Evolutionary conservation across 306 rosid species (phyloP).

Genomic region (Cicer pinnatifidum): DNA sequence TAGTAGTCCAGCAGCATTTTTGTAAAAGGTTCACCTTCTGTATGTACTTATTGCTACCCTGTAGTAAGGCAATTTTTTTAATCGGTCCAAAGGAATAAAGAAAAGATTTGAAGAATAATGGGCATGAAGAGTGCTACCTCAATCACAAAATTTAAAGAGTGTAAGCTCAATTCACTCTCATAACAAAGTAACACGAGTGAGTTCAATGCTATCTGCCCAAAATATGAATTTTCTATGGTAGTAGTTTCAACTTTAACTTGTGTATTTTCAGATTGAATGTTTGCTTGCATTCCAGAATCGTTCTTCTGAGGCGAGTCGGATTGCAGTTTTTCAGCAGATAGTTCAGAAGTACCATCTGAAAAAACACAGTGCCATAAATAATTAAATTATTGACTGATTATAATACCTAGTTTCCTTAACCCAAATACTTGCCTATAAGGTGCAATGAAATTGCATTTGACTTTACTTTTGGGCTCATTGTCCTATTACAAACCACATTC

Average conservation of each 20-base stretch:
- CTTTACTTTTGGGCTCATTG: slow-evolving; percentile 52
- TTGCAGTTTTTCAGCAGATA: slow-evolving; percentile 47
- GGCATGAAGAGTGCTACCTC: slow-evolving; percentile 59
- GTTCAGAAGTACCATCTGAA: slow-evolving; percentile 63
- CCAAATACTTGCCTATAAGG: slow-evolving; percentile 63
- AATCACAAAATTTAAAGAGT: slow-evolving; percentile 57
- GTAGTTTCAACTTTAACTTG: slow-evolving; percentile 49
- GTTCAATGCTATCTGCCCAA: slow-evolving; percentile 49
- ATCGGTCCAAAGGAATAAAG: slow-evolving; percentile 39
- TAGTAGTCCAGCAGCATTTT: slow-evolving; percentile 77
- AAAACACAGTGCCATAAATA: slow-evolving; percentile 39
- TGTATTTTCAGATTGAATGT: slow-evolving; percentile 54
- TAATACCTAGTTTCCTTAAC: slow-evolving; percentile 41
- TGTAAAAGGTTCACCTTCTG: slow-evolving; percentile 64
- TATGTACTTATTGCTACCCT: slow-evolving; percentile 65
- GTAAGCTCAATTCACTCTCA: slow-evolving; percentile 67
- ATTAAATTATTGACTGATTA: slow-evolving; percentile 24
- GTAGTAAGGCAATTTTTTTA: slow-evolving; percentile 44
- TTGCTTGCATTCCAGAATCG: slow-evolving; percentile 49
- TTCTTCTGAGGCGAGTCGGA: slow-evolving; percentile 44
- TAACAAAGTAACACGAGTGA: slow-evolving; percentile 64
- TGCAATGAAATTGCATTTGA: slow-evolving; percentile 67
- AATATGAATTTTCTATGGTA: slow-evolving; percentile 47
- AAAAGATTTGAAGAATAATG: slow-evolving; percentile 38
- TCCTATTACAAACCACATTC: slow-evolving; percentile 54